Base-by-base conservation (phyloP, 257 asterid species). In the Leonotis leonurus region DNA sequence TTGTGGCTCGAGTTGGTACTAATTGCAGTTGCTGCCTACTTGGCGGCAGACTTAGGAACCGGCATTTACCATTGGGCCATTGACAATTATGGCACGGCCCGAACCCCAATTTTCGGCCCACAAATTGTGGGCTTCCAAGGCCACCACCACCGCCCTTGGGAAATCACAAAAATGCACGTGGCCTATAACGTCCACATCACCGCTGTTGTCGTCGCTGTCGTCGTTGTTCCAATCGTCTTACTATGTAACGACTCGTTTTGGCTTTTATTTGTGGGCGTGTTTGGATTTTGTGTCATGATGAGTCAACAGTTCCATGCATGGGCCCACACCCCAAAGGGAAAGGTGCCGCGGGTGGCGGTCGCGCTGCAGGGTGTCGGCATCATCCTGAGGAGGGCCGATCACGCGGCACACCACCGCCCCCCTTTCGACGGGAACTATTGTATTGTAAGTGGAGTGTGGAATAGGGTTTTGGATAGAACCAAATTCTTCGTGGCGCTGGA, bases 271-370 rank as follows among this genome's bases (percentile, higher is more conserved):
- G 60, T 60, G 0, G 83, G 72, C 5, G 70, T 56, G 3, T 56
- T 68, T 13, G 70, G 61, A 10, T 68, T 61, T 1, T 45, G 68
- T 37, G 51, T 33, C 0, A 77, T 88, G 76, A 80, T 88, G 60
- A 78, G 96, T 71, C 96, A 88, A 67, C 88, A 80, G 78, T 83
- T 88, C 39, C 98, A 90, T 29, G 85, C 87, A 0, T 88, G 98
- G 97, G 83, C 89, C 6, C 98, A 92, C 61, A 82, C 86, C 0
- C 85, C 86, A 0, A 86, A 76, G 51, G 68, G 81, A 69, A 79
- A 58, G 79, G 88, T 88, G 7, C 93, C 87, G n/a, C 52, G 70
- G 13, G 3, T 55, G 41, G 97, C 89, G 65, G 90, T 64, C 65
- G 85, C 86, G 20, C 71, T 89, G n/a, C 98, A 92, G 62, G 88